Percentiles rank a stretch among this genome's conserved stretches.
phyloP scores from a whole-genome alignment of 2,329 filamentous ascomycete species.

The Sporothrix variecibatus region DNA sequence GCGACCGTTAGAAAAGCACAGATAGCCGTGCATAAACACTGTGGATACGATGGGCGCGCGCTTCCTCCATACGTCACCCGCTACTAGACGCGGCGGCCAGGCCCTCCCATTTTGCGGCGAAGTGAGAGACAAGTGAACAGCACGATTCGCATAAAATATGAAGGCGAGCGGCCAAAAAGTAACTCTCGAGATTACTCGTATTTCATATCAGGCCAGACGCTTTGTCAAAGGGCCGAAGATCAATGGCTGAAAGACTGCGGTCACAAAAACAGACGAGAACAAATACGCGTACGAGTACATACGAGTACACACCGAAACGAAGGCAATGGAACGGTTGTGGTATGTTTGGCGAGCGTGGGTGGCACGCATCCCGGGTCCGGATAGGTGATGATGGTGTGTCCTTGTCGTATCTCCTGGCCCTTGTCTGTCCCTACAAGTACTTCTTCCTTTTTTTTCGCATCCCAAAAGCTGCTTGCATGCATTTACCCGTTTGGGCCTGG shows the following conservation, averaged over 20 bases:
- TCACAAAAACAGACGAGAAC: not conserved
- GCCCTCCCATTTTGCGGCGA: not conserved
- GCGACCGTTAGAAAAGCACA: slow-evolving; percentile 1
- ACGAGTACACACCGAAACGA: not conserved
- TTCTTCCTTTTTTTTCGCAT: not conserved
- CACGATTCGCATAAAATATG: not conserved
- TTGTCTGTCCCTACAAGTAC: not conserved
- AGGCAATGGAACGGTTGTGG: not conserved
- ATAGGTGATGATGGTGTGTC: not conserved
- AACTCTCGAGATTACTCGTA: not conserved
- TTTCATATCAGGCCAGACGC: not conserved
- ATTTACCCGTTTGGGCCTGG: not conserved
- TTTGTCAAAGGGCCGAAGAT: not conserved
- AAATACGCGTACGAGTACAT: not conserved
- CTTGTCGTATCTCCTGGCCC: not conserved
- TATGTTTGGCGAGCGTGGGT: not conserved
- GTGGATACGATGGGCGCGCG: slow-evolving; percentile 9
- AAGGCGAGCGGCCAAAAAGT: not conserved
- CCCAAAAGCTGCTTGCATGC: not conserved
- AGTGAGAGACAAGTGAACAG: not conserved
- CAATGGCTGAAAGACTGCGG: not conserved
- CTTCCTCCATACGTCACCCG: slow-evolving; percentile 14
- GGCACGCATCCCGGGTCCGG: not conserved
- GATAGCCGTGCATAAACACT: slow-evolving; percentile 14
- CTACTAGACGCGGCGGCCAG: not conserved